Evolutionary conservation across 139 green algal species (phyloP).

Genomic region (Zygnema circumcarinatum): DNA sequence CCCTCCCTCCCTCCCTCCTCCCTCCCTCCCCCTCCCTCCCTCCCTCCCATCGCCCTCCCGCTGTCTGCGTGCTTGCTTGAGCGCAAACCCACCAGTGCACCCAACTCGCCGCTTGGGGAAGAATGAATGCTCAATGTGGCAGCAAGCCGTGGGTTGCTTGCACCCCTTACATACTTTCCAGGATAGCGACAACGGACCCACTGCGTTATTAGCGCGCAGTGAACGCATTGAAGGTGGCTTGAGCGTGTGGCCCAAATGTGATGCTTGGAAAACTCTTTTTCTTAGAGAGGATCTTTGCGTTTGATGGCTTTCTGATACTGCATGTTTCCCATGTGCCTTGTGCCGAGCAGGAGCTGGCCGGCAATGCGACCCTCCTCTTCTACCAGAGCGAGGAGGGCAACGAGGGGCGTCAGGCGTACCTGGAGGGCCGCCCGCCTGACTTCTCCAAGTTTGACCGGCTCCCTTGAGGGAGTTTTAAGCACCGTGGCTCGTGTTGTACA

Average conservation of each 20-base stretch:
- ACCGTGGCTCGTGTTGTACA: too few relatives aligned
- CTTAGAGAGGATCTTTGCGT: too few relatives aligned
- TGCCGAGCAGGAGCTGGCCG: constrained; percentile 86
- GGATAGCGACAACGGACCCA: too few relatives aligned
- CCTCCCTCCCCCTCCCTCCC: not conserved
- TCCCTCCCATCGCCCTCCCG: not conserved
- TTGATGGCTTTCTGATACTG: not conserved
- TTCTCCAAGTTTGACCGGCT: constrained; percentile 88
- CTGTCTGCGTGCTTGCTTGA: too few relatives aligned
- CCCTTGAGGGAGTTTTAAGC: too few relatives aligned
- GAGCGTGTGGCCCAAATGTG: not conserved
- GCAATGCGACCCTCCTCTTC: constrained; percentile 95
- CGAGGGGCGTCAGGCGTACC: constrained; percentile 86
- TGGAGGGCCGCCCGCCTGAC: constrained; percentile 87
- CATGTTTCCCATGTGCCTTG: not conserved
- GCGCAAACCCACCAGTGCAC: not conserved
- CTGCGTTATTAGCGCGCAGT: not conserved
- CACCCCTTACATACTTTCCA: too few relatives aligned
- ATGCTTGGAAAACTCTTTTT: too few relatives aligned
- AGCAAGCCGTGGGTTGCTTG: too few relatives aligned
- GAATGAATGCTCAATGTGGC: too few relatives aligned
- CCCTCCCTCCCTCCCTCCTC: not conserved
- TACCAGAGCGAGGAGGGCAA: constrained; percentile 92
- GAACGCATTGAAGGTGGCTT: not conserved
- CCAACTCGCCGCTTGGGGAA: not conserved